These are phyloP conservation scores for Amylocarpus encephaloides DNA, from an alignment of 2,329 filamentous ascomycete species.

Conservation along the genomic window DNA sequence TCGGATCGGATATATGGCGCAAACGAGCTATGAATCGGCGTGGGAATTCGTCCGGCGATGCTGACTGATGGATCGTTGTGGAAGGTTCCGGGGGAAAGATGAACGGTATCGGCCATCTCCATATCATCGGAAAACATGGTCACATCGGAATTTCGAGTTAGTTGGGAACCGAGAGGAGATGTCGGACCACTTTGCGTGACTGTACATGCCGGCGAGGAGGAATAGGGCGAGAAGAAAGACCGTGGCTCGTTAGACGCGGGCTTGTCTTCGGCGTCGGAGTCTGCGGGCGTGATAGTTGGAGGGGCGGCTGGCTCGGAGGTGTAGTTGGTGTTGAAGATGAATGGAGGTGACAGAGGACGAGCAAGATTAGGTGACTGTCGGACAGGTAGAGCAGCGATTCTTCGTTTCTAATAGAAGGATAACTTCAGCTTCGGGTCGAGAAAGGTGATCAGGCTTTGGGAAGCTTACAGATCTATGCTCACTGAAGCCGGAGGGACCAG, in stretches of 20 bases:
- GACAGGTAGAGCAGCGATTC: conserved; percentile 26
- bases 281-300: conserved; percentile 29
- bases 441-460: background rate
- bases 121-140: conserved; percentile 27
- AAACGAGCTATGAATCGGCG: conserved; percentile 32
- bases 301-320: conserved; percentile 21
- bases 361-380: conserved; percentile 22
- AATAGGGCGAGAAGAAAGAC: conserved; percentile 25
- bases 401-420: conserved; percentile 27
- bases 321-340: conserved; percentile 17
- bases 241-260: conserved; percentile 20
- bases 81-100: conserved; percentile 27
- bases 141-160: conserved; percentile 23
- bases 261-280: conserved; percentile 28
- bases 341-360: conserved; percentile 17
- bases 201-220: conserved; percentile 17
- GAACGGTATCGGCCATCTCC: conserved; percentile 30
- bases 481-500: conserved; percentile 23
- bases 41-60: conserved; percentile 29
- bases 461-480: conserved; percentile 29
- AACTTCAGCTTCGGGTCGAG: background rate
- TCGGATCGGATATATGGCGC: conserved; percentile 22
- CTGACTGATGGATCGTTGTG: conserved; percentile 26
- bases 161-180: conserved; percentile 20
- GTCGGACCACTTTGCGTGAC: conserved; percentile 15